A percentile compares a stretch with the other conserved stretches of the same genome.
These are phyloP conservation scores for Neonectria magnoliae DNA, from an alignment of 2,329 filamentous ascomycete species.

Conservation along the genomic window DNA sequence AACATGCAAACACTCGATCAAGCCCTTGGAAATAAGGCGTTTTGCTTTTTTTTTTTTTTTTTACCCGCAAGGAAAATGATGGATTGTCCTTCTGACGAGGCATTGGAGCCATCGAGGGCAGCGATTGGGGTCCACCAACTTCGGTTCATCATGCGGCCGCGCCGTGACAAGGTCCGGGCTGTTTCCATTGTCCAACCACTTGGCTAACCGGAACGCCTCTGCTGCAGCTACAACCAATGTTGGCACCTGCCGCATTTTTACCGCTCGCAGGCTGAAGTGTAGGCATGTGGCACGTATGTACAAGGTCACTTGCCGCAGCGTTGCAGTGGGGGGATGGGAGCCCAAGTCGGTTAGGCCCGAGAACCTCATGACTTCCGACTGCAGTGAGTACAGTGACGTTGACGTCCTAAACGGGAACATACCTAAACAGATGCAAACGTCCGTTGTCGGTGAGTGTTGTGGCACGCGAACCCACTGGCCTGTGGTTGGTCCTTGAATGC, in stretches of 20 bases:
- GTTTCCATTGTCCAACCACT: constrained; percentile 16
- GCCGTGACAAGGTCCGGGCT: constrained; percentile 19
- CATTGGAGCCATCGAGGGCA: background rate
- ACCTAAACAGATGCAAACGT: background rate
- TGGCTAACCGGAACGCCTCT: background rate
- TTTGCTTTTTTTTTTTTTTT: constrained; percentile 16
- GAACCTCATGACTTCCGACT: background rate
- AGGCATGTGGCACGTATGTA: too few species aligned
- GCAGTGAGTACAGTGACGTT: background rate
- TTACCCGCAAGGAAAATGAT: background rate
- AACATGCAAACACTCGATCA: constrained; percentile 16
- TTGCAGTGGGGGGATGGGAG: constrained; percentile 14
- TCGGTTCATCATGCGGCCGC: constrained; percentile 24
- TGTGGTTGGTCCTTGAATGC: background rate
- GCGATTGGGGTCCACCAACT: constrained; percentile 10
- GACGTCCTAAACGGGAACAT: background rate
- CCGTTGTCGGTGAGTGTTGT: background rate
- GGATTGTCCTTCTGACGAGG: background rate
- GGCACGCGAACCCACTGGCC: background rate
- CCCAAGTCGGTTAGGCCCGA: constrained; percentile 14
- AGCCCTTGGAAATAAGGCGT: background rate
- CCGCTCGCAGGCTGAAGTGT: background rate
- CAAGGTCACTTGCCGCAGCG: constrained; percentile 3
- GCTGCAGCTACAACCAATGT: background rate
- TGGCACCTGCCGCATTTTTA: constrained; percentile 10